Evolutionary conservation across 805 yeast species (phyloP).

Genomic region (Ogataea philodendri): DNA sequence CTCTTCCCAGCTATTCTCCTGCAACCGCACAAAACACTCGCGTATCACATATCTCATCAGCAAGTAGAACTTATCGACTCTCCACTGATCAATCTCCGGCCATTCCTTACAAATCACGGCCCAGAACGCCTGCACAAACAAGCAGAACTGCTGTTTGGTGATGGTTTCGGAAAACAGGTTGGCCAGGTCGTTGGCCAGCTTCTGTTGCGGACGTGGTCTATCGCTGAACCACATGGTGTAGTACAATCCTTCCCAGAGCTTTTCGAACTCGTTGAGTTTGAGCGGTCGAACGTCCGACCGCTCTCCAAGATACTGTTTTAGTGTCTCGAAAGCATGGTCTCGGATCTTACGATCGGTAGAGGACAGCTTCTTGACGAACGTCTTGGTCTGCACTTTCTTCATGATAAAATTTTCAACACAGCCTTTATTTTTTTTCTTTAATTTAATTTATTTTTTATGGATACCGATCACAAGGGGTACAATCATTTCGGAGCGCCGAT

Average conservation of each 20-base stretch:
- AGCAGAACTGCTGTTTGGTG: conserved; percentile 41
- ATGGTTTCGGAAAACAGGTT: conserved; percentile 44
- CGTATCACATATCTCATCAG: conserved; percentile 74
- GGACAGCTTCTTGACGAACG: conserved; percentile 78
- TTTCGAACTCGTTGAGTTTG: conserved; percentile 58
- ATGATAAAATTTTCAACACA: conserved; percentile 15
- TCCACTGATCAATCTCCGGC: conserved; percentile 77
- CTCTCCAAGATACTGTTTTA: conserved; percentile 55
- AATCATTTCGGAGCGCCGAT: conserved; percentile 8
- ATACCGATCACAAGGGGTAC: conserved; percentile 13
- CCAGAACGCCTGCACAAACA: conserved; percentile 79
- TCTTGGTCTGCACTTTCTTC: conserved; percentile 36
- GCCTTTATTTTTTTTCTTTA: conserved; percentile 3
- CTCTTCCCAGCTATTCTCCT: conserved; percentile 52
- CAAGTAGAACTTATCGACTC: conserved; percentile 84
- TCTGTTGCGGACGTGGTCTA: conserved; percentile 87
- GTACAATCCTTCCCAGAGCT: conserved; percentile 95
- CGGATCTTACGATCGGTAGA: conserved; percentile 77
- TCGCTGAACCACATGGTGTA: conserved; percentile 97
- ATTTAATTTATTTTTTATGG: conserved; percentile 6
- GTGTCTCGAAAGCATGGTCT: conserved; percentile 65
- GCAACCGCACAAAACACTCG: conserved; percentile 59
- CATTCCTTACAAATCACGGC: conserved; percentile 73
- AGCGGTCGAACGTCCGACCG: conserved; percentile 43
- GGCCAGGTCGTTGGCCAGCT: conserved; percentile 73